phyloP scores from a whole-genome alignment of 2,329 filamentous ascomycete species.

The Alternaria sp. region DNA sequence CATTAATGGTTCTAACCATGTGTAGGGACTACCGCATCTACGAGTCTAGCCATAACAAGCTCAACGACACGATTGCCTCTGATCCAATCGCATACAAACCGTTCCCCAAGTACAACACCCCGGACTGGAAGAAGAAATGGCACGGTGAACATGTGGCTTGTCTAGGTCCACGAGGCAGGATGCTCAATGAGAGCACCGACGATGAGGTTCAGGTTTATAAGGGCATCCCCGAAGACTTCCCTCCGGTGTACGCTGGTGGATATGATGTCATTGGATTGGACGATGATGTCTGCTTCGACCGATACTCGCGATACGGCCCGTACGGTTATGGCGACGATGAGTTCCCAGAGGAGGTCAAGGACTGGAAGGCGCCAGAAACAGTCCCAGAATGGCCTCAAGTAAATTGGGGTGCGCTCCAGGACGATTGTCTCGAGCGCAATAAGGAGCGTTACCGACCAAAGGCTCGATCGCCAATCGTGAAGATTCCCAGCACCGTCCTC shows the following conservation, averaged over 20 bases:
- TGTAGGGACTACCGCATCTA: constrained; percentile 53
- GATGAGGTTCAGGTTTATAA: constrained; percentile 71
- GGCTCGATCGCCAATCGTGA: constrained; percentile 52
- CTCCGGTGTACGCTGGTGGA: constrained; percentile 48
- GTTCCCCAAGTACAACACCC: constrained; percentile 74
- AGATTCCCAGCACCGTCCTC: constrained; percentile 39
- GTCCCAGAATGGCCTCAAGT: constrained; percentile 69
- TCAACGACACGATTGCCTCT: constrained; percentile 34
- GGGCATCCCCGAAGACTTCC: constrained; percentile 60
- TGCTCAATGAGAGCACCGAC: constrained; percentile 64
- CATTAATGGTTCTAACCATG: constrained; percentile 9
- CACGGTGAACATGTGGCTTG: constrained; percentile 71
- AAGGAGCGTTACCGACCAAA: constrained; percentile 64
- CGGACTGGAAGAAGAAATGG: constrained; percentile 65
- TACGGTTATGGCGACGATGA: constrained; percentile 68
- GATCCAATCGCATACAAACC: constrained; percentile 70
- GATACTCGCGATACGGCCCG: constrained; percentile 60
- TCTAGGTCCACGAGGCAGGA: constrained; percentile 64
- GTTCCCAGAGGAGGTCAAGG: constrained; percentile 56
- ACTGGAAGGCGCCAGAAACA: constrained; percentile 50
- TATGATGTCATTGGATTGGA: constrained; percentile 52
- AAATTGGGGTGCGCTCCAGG: constrained; percentile 76
- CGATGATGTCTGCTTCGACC: constrained; percentile 71
- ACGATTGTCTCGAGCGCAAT: constrained; percentile 72
- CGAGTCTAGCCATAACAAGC: constrained; percentile 45